Evolutionary conservation across 768 basidiomycete species (phyloP).

Genomic region (Leucosporidium yakuticum): DNA sequence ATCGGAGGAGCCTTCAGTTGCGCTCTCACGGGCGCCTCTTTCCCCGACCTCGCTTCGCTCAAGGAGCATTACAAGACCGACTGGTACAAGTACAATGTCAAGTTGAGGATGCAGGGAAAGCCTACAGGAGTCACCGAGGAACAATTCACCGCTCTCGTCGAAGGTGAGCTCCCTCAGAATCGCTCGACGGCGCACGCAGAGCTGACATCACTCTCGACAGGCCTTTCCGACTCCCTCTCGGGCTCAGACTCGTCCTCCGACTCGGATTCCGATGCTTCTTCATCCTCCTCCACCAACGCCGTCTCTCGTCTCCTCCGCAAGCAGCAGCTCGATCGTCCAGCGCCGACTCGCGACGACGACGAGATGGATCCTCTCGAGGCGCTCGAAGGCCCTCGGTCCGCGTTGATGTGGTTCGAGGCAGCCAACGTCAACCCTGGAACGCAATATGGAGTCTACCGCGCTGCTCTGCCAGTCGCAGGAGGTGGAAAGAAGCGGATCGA

Average conservation of each 20-base stretch:
- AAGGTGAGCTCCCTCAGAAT: conserved; percentile 53
- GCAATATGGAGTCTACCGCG: conserved; percentile 81
- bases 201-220: conserved; percentile 43
- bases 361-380: conserved; percentile 39
- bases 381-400: conserved; percentile 54
- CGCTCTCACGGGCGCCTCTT: conserved; percentile 51
- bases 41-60: conserved; percentile 72
- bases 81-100: conserved; percentile 98
- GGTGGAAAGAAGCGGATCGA: conserved; percentile 37
- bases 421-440: conserved; percentile 59
- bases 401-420: conserved; percentile 85
- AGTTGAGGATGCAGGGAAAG: conserved; percentile 56
- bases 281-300: conserved; percentile 49
- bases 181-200: not conserved
- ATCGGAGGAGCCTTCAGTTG: conserved; percentile 21
- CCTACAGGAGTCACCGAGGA: conserved; percentile 57
- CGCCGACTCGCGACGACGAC: conserved; percentile 37
- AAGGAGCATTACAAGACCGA: conserved; percentile 82
- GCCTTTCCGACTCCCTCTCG: conserved; percentile 78
- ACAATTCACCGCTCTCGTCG: conserved; percentile 70
- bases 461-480: conserved; percentile 56
- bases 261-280: not conserved
- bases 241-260: conserved; percentile 54
- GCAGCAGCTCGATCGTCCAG: conserved; percentile 49
- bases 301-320: conserved; percentile 64